phyloP scores from a whole-genome alignment of 345 rosid genomes.

The Bruguiera sexangula region DNA sequence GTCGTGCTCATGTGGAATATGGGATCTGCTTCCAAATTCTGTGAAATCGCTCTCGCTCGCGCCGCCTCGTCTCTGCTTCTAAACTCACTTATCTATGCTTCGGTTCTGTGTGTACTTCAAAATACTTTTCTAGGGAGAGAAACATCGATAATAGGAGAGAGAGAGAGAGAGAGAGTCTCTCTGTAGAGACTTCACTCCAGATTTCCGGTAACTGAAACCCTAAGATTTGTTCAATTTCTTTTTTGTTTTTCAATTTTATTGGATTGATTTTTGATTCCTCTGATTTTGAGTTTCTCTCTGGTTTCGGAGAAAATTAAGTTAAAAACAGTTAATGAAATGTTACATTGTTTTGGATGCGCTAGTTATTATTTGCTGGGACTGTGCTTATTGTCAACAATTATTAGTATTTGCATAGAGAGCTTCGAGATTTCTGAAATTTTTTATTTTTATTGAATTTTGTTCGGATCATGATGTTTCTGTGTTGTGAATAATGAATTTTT shows the following conservation, averaged over 20 bases:
- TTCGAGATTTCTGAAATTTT: no score
- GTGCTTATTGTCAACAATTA: no score
- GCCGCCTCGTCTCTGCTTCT: not conserved
- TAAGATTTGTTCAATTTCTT: not conserved
- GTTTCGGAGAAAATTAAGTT: no score
- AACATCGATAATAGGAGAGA: not conserved
- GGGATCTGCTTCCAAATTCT: no score
- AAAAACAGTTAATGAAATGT: no score
- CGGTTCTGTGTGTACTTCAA: not conserved
- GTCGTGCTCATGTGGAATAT: no score
- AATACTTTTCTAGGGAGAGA: not conserved
- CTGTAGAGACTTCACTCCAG: not conserved
- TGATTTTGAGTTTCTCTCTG: no score
- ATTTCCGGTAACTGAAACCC: not conserved
- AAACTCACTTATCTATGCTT: not conserved
- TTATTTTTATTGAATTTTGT: not conserved
- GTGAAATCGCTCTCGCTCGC: not conserved
- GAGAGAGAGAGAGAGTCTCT: not conserved
- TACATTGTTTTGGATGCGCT: no score
- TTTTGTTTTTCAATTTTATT: no score
- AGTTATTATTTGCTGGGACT: no score
- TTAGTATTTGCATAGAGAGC: no score
- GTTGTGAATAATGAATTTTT: not conserved
- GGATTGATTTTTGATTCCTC: no score
- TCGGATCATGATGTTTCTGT: not conserved